These are phyloP conservation scores for Globisporangium solare DNA, from an alignment of 352 stramenopile species.

Conservation along the genomic window DNA sequence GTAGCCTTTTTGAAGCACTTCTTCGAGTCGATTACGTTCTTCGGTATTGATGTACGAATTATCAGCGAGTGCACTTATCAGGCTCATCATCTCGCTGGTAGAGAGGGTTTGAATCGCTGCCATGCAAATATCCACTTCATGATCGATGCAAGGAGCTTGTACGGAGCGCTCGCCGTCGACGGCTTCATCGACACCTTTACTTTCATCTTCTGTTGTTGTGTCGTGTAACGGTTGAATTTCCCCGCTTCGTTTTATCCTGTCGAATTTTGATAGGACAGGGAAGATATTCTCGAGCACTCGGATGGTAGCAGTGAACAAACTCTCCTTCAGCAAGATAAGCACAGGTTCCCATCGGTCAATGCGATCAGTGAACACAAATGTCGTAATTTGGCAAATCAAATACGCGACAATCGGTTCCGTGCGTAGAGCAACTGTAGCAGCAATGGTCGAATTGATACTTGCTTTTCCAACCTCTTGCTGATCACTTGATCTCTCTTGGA, in stretches of 20 bases:
- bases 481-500: slow-evolving; percentile 12
- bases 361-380: slow-evolving; percentile 63
- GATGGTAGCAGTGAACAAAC: slow-evolving; percentile 52
- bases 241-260: slow-evolving; percentile 31
- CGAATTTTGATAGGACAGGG: slow-evolving; percentile 53
- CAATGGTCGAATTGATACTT: slow-evolving; percentile 19
- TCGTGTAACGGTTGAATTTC: slow-evolving; percentile 7
- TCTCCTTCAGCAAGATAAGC: slow-evolving; percentile 65
- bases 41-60: slow-evolving; percentile 77
- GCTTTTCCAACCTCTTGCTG: slow-evolving; percentile 9
- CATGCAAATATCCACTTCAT: slow-evolving; percentile 68
- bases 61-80: slow-evolving; percentile 49
- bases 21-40: slow-evolving; percentile 65
- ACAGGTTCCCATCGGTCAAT: slow-evolving; percentile 84
- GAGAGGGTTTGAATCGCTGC: slow-evolving; percentile 62
- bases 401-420: slow-evolving; percentile 85
- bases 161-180: neutral
- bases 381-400: slow-evolving; percentile 69
- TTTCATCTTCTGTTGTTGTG: slow-evolving; percentile 1
- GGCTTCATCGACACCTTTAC: slow-evolving; percentile 5
- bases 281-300: slow-evolving; percentile 75
- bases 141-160: slow-evolving; percentile 21
- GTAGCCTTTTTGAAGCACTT: slow-evolving; percentile 76
- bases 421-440: slow-evolving; percentile 43
- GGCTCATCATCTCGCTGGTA: slow-evolving; percentile 55